Evolutionary conservation across 805 yeast genomes (phyloP).

Genomic region (Candida krabiensis): DNA sequence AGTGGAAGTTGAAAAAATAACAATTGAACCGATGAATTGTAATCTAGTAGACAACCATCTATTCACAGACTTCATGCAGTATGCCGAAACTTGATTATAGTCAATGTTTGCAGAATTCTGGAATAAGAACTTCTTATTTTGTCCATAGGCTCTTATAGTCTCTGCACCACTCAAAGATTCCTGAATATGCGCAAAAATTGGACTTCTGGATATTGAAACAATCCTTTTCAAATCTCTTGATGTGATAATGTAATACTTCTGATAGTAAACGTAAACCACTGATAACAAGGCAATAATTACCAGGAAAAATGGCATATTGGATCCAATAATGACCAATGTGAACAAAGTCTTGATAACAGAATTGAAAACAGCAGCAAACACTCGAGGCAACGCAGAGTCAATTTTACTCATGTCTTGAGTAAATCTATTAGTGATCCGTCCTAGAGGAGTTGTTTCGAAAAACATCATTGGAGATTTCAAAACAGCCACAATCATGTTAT

Average conservation of each 20-base stretch:
- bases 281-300: conserved; percentile 47
- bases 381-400: conserved; percentile 57
- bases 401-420: conserved; percentile 60
- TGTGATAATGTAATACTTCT: conserved; percentile 63
- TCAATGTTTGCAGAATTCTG: conserved; percentile 54
- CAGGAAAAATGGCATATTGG: conserved; percentile 54
- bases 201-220: conserved; percentile 66
- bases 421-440: conserved; percentile 64
- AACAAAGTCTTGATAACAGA: conserved; percentile 44
- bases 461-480: conserved; percentile 62
- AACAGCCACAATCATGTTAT: conserved; percentile 53
- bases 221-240: conserved; percentile 80
- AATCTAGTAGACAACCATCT: conserved; percentile 68
- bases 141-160: conserved; percentile 78
- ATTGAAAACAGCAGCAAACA: conserved; percentile 48
- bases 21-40: conserved; percentile 58
- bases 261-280: conserved; percentile 66
- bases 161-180: conserved; percentile 77
- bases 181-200: conserved; percentile 79
- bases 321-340: conserved; percentile 52
- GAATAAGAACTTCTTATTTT: conserved; percentile 57
- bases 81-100: conserved; percentile 46
- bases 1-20: conserved; percentile 51
- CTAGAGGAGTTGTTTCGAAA: conserved; percentile 69
- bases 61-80: conserved; percentile 52